Evolutionary conservation across 1,284 basidiomycete species (phyloP), one percentile per base, ranked within the genome.

Genomic region (Coniferiporia sulphurascens): DNA sequence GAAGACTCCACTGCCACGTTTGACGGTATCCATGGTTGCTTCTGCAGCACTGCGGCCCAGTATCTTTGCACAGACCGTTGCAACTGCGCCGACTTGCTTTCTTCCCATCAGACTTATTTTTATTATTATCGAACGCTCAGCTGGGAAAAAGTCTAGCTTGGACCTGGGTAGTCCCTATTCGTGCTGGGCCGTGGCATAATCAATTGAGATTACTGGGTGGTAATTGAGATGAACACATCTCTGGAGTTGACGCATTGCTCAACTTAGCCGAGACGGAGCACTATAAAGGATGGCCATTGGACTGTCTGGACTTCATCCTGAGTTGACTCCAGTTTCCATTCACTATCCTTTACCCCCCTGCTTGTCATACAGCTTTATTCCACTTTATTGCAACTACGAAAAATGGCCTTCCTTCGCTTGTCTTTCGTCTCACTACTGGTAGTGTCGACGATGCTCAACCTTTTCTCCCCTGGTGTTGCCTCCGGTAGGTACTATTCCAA

Each of bases 251-350:
- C 27, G 27, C 27, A 27, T 5, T 27, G 27, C 27, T 27, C 27
- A n/a, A n/a, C 27, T 27, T 27, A 27, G 27, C 27, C 27, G 27
- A 27, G 27, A 27, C 27, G 27, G 27, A 10, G 7, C 34, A 32
- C 12, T 60, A 56, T 60, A 60, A 51, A 52, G 49, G 27, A 38
- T 7, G 8, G 22, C 48, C 38, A 35, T 15, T 55, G 38, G 27
- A 3, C 35, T 36, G 13, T 43, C 17, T 27, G 19, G 7, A 17
- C 55, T 56, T 8, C 55, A 61, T 48, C 54, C 43, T 41, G 59
- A 61, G 59, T 61, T 57, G 59, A 61, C 36, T 55, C 57, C 49
- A 27, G 15, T 48, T 48, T 41, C 4, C 22, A 15, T 46, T 46
- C 32, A 7, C 12, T 34, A n/a, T 8, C 17, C 54, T 12, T 43